A percentile compares a stretch with the other conserved stretches of the same genome.
These are phyloP conservation scores for Polysphondylium violaceum DNA, from an alignment of 78 protist genomes.

Conservation along the genomic window DNA sequence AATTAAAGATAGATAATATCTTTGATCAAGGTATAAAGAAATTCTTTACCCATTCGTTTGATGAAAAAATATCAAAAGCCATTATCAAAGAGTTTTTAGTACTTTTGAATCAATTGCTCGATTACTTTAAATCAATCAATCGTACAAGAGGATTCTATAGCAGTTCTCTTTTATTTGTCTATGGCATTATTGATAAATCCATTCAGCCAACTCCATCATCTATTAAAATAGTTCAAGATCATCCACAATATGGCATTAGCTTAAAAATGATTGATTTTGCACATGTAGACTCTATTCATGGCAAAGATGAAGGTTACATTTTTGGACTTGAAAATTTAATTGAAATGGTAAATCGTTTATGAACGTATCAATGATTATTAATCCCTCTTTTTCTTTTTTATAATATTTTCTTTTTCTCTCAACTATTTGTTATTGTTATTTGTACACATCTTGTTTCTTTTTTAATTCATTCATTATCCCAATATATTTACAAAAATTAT, in stretches of 20 bases:
- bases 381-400: too few species aligned
- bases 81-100: not conserved
- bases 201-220: not conserved
- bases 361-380: too few species aligned
- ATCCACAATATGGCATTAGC: constrained; percentile 6
- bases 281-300: constrained; percentile 43
- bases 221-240: not conserved
- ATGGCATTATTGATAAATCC: constrained; percentile 22
- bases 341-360: not conserved
- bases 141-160: constrained; percentile 20
- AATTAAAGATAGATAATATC: constrained; percentile 32
- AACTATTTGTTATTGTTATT: too few species aligned
- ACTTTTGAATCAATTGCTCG: not conserved
- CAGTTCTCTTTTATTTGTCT: constrained; percentile 62
- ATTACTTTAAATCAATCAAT: constrained; percentile 22
- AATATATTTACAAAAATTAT: too few species aligned
- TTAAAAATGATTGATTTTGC: constrained; percentile 81
- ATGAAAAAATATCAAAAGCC: not conserved
- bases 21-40: constrained; percentile 13
- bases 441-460: too few species aligned
- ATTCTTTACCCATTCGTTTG: not conserved
- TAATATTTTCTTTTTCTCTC: too few species aligned
- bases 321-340: constrained; percentile 33
- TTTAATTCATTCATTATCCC: too few species aligned
- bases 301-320: constrained; percentile 18